Evolutionary conservation across 2,329 filamentous ascomycete genomes (phyloP), one percentile per base, ranked within the genome.

Genomic region (Raffaelea arxii): DNA sequence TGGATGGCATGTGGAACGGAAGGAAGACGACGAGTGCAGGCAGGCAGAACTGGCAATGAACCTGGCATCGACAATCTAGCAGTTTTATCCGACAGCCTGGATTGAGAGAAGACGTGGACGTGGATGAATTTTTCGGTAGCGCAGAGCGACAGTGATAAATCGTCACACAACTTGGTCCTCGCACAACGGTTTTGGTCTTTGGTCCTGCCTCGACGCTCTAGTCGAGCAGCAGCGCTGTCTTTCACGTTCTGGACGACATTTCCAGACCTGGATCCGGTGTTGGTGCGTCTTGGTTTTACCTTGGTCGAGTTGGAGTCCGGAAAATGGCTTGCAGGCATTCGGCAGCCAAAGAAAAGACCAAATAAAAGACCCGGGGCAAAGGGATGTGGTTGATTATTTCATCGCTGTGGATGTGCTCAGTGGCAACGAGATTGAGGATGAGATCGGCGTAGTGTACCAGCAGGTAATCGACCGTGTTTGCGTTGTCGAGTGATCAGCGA

Each of bases 91-190:
- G 30, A 53, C 51, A 24, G 41, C 49, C 10, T 53, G 51, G 51
- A 51, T 53, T 42, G 51, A 53, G n/a, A n/a, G 10, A 51, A 46
- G 42, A 47, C 51, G 42, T 53, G 51, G 51, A 49, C 51, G 23
- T 51, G 49, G 51, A 42, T 35, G 23, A 53, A 53, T 38, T 51
- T 53, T 42, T 50, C 49, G 2, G 44, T 53, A 6, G 49, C 42
- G 24, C 47, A 44, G 2, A 35, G 47, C 36, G 47, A 32, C 30
- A 10, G 10, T 16, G 16, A 16, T 16, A 32, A 9, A 10, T 37
- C 46, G 14, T 45, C 46, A 18, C 44, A 49, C 39, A 50, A 27
- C 40, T 36, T 53, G 10, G 40, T 51, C 22, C 51, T 51, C 42
- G 49, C 49, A 16, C 51, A 50, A 42, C 48, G 50, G 6, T 50